Evolutionary conservation across 805 yeast species (phyloP).

Genomic region (Wickerhamiella parazyma): DNA sequence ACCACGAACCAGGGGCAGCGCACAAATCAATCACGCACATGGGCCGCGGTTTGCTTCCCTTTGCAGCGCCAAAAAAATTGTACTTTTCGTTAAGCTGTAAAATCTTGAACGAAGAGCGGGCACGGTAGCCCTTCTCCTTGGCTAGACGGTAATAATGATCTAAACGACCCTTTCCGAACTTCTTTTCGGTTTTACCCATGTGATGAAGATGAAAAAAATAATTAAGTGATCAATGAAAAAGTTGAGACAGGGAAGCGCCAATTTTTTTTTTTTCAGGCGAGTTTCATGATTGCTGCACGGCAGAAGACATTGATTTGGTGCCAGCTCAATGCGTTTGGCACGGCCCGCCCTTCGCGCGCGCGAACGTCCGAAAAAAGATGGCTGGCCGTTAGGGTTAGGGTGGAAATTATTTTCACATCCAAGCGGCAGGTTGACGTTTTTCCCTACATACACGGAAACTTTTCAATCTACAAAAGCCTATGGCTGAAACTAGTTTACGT

Average conservation of each 20-base stretch:
- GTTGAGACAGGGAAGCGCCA: too few species aligned
- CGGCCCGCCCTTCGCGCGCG: too few species aligned
- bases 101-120: constrained; percentile 94
- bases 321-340: too few species aligned
- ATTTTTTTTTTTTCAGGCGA: too few species aligned
- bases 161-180: constrained; percentile 96
- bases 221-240: constrained; percentile 2
- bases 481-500: constrained; percentile 15
- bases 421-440: neutral
- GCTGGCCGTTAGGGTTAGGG: constrained; percentile 7
- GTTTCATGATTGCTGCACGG: too few species aligned
- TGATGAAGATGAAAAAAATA: constrained; percentile 5
- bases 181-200: constrained; percentile 90
- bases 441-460: neutral
- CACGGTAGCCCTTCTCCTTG: constrained; percentile 95
- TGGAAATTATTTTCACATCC: constrained; percentile 3
- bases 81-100: constrained; percentile 91
- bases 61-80: constrained; percentile 87
- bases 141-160: constrained; percentile 94
- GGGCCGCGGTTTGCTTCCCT: constrained; percentile 28
- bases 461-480: neutral
- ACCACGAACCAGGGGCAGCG: constrained; percentile 99
- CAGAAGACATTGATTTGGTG: too few species aligned
- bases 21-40: constrained; percentile 94
- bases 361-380: too few species aligned